These are phyloP conservation scores for Suillus sp. DNA, from an alignment of 768 basidiomycete genomes.

Conservation along the genomic window DNA sequence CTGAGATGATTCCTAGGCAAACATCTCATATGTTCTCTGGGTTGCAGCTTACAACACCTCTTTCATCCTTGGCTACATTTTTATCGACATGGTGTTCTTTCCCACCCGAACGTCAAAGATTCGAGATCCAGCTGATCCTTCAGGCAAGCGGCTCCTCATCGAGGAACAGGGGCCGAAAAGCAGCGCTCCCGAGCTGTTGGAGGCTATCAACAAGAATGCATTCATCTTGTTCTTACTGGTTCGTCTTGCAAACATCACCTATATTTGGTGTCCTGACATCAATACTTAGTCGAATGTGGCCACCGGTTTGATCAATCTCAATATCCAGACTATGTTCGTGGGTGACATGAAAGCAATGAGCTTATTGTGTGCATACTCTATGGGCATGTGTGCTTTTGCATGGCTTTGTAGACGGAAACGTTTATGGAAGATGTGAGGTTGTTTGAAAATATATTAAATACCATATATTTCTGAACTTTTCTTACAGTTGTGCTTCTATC, in stretches of 20 bases:
- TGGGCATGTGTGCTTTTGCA: constrained; percentile 58
- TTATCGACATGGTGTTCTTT: constrained; percentile 74
- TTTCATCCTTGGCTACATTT: constrained; percentile 79
- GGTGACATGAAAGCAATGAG: constrained; percentile 56
- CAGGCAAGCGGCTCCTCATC: constrained; percentile 28
- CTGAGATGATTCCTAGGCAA: constrained; percentile 55
- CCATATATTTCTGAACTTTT: neutral
- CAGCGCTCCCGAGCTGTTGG: constrained; percentile 56
- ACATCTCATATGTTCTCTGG: constrained; percentile 89
- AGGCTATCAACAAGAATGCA: constrained; percentile 83
- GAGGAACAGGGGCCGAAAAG: constrained; percentile 25
- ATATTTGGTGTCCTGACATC: constrained; percentile 5
- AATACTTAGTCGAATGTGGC: constrained; percentile 73
- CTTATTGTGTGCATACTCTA: constrained; percentile 63
- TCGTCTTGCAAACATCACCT: constrained; percentile 31
- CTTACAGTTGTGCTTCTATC: neutral
- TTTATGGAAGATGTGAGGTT: constrained; percentile 33
- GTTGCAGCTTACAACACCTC: constrained; percentile 84
- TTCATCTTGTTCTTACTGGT: constrained; percentile 82
- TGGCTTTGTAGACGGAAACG: constrained; percentile 51
- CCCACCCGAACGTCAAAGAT: constrained; percentile 41
- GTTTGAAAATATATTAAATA: neutral
- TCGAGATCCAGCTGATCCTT: constrained; percentile 25
- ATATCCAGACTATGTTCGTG: constrained; percentile 80
- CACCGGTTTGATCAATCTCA: constrained; percentile 84